phyloP scores from a whole-genome alignment of 106 monocot species.

The Apostasia ramifera region DNA sequence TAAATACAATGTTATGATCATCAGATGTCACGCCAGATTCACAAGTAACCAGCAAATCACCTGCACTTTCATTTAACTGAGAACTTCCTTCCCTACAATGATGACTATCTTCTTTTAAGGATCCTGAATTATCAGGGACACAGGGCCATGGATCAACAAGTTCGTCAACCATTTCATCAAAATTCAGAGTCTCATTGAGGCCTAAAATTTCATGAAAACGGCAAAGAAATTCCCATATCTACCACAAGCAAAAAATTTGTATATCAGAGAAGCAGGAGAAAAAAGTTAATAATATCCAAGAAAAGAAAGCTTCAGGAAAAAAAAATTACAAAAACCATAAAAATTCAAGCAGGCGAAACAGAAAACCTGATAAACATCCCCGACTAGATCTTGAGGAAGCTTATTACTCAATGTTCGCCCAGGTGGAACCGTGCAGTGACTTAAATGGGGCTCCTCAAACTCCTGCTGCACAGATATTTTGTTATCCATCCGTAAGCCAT shows the following conservation, averaged over 20 bases:
- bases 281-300: background rate
- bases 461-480: constrained; percentile 9
- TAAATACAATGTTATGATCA: constrained; percentile 25
- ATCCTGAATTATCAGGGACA: constrained; percentile 17
- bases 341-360: constrained; percentile 1
- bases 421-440: constrained; percentile 25
- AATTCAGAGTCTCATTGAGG: constrained; percentile 57
- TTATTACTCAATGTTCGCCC: constrained; percentile 62
- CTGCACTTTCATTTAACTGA: constrained; percentile 21
- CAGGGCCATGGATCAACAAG: constrained; percentile 86
- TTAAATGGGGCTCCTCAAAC: constrained; percentile 9
- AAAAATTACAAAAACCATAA: background rate
- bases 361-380: constrained; percentile 89
- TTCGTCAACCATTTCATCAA: constrained; percentile 88
- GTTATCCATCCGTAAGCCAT: constrained; percentile 21
- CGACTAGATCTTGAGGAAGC: constrained; percentile 66
- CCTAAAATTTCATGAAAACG: constrained; percentile 86
- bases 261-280: background rate
- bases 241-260: background rate
- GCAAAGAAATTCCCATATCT: constrained; percentile 92
- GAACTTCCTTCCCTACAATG: constrained; percentile 15
- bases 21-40: constrained; percentile 18
- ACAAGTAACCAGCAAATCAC: constrained; percentile 12
- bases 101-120: constrained; percentile 30
- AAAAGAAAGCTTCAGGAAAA: background rate